Evolutionary conservation across 495 filamentous ascomycete genomes (phyloP).

Genomic region (Aspergillus bridgeri): DNA sequence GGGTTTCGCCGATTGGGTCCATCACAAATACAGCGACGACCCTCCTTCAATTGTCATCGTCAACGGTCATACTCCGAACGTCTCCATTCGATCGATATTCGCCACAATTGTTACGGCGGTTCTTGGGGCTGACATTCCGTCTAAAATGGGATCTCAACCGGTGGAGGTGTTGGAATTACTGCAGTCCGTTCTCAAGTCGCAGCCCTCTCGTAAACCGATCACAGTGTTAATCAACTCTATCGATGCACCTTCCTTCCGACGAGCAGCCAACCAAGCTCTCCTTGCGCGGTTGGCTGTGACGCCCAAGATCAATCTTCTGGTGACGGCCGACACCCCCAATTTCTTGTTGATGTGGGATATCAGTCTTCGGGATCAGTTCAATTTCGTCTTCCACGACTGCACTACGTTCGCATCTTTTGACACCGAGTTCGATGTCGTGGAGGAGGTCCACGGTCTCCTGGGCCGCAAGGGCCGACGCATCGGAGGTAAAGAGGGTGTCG

Average conservation of each 20-base stretch:
- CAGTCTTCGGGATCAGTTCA: slow-evolving; percentile 69
- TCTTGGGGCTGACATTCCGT: slow-evolving; percentile 51
- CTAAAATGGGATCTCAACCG: slow-evolving; percentile 59
- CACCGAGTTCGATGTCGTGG: slow-evolving; percentile 73
- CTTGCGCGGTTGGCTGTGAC: slow-evolving; percentile 74
- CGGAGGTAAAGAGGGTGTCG: slow-evolving; percentile 88
- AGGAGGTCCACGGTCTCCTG: slow-evolving; percentile 80
- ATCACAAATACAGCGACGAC: slow-evolving; percentile 39
- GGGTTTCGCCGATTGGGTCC: slow-evolving; percentile 71
- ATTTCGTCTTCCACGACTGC: slow-evolving; percentile 88
- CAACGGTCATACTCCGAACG: slow-evolving; percentile 79
- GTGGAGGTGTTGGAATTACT: slow-evolving; percentile 64
- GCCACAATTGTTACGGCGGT: slow-evolving; percentile 65
- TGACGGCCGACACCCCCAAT: slow-evolving; percentile 81
- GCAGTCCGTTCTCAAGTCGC: slow-evolving; percentile 52
- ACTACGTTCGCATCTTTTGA: slow-evolving; percentile 80
- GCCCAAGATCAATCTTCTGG: slow-evolving; percentile 68
- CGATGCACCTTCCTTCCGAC: slow-evolving; percentile 73
- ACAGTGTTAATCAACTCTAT: slow-evolving; percentile 82
- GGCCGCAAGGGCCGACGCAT: slow-evolving; percentile 78
- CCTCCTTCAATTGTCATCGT: slow-evolving; percentile 70
- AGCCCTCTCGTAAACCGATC: slow-evolving; percentile 44
- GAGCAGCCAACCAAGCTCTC: slow-evolving; percentile 62
- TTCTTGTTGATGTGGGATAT: slow-evolving; percentile 90
- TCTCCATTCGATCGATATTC: slow-evolving; percentile 77